Evolutionary conservation across 1,139 yeast genomes (phyloP), one percentile per base, ranked within the genome.

Genomic region (Pichia sp.): DNA sequence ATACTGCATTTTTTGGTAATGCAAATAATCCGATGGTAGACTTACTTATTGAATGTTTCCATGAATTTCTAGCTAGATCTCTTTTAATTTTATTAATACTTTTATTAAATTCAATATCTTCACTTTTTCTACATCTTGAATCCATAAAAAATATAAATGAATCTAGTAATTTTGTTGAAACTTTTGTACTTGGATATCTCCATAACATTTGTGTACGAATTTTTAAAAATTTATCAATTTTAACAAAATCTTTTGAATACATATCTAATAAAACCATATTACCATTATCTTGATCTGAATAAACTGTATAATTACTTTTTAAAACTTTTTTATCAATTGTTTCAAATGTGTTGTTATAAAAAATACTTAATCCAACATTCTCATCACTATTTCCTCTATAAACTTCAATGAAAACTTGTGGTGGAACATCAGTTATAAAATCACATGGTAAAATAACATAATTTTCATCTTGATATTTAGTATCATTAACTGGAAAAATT

Each of bases 401-500:
- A 38, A 84, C 84, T 60, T 92, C 96, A 43, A 90, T 79, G 37
- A 94, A 70, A 24, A 83, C 83, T 57, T 85, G 92, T 4, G 98
- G 96, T 5, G 96, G 96, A 35, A 90, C 70, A 62, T 90, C 90
- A 5, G 97, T 87, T 41, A 92, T 71, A 58, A 92, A 85, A 64
- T 94, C 98, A 67, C 97, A 90, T 4, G 98, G 97, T 50, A 94
- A 67, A 35, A 92, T 64, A 23, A 89, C 87, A 58, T 87, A 82
- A 59, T 86, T 78, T 41, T 75, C 69, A 33, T 37, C n/a, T n/a
- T n/a, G n/a, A n/a, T n/a, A 30, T 16, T 33, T 30, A 12, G 41
- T 40, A 20, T 39, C 38, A 11, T 39, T 43, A 64, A 44, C 76
- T 69, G 29, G 72, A 33, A 53, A 45, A 28, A 41, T 39, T 16